Evolutionary conservation across 345 rosid genomes (phyloP), one percentile per base, ranked within the genome.

Genomic region (Brassica rapa): DNA sequence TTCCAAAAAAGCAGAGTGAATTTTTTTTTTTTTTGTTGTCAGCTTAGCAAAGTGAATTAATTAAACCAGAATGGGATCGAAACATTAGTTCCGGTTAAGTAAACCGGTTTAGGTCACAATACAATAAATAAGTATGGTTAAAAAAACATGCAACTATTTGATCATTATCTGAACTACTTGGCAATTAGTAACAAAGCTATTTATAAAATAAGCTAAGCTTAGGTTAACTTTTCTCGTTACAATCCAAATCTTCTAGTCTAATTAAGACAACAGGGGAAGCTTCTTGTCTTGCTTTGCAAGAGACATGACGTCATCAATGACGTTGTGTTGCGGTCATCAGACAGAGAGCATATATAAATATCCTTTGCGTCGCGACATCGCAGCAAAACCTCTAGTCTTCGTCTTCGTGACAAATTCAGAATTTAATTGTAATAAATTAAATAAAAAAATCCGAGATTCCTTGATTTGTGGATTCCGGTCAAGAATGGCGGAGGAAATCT

Each of bases 401-500:
- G 55, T 46, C 55, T 46, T 46, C 16, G 55, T 46, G 55, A 46
- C 55, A 46, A 12, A 46, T 46, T 46, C 55, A 46, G 16, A 46
- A 46, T 46, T 46, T 1, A 46, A 46, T 4, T 46, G 0, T 10
- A 35, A 35, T 8, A 41, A 41, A 41, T 19, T 19, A 39, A 12
- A 43, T 8, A 10, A 41, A 41, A 41, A 12, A 43, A 11, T 43
- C 53, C 14, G 1, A 12, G 53, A 46, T 46, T 46, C 53, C 53
- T 46, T 46, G 15, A 46, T 46, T 46, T 9, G 35, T 62, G 75
- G 24, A 93, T 71, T 71, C 46, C 64, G 82, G 39, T 70, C 81
- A 6, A 86, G 59, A 82, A 95, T 94, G 98, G 87, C 95, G 1
- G 96, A 90, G 76, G 91, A 86, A 76, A 79, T 86, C 21, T 77